Percentiles rank a stretch among this genome's conserved stretches.
Evolutionary conservation across 352 stramenopile genomes (phyloP).

Genomic region (Globisporangium carolinianum): DNA sequence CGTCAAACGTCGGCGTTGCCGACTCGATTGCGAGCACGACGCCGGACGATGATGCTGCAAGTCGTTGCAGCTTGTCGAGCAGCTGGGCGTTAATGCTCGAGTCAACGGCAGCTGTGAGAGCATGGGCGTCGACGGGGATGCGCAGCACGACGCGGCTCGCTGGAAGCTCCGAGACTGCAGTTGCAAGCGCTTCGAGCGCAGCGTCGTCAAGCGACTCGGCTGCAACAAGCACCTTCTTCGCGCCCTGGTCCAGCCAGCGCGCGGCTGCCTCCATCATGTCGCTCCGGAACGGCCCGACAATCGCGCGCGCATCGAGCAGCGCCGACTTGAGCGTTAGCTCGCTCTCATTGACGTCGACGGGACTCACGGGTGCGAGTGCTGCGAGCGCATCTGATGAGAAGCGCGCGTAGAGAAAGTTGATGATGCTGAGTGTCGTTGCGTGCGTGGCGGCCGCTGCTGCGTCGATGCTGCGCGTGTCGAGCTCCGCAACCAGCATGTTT

Average conservation of each 20-base stretch:
- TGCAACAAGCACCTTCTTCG: conserved; percentile 46
- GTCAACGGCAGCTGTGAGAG: conserved; percentile 11
- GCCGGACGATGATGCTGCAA: conserved; percentile 27
- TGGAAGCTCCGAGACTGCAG: conserved; percentile 61
- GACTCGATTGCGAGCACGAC: conserved; percentile 36
- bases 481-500: conserved; percentile 22
- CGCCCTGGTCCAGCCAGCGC: conserved; percentile 63
- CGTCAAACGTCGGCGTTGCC: conserved; percentile 7
- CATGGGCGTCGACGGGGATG: conserved; percentile 30
- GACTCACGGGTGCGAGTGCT: conserved; percentile 18
- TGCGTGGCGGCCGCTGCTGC: conserved; percentile 2
- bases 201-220: conserved; percentile 33
- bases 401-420: conserved; percentile 34
- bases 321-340: conserved; percentile 33
- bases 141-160: conserved; percentile 51
- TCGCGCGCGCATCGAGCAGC: conserved; percentile 34
- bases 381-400: conserved; percentile 23
- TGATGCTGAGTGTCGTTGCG: conserved; percentile 36
- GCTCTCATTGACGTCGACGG: conserved; percentile 3
- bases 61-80: conserved; percentile 27
- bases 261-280: conserved; percentile 49
- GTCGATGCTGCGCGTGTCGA: conserved; percentile 3
- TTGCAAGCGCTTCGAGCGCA: conserved; percentile 39
- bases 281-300: conserved; percentile 54
- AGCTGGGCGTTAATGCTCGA: conserved; percentile 7